Evolutionary conservation across 768 basidiomycete genomes (phyloP), one percentile per base, ranked within the genome.

Genomic region (Mycena metata): DNA sequence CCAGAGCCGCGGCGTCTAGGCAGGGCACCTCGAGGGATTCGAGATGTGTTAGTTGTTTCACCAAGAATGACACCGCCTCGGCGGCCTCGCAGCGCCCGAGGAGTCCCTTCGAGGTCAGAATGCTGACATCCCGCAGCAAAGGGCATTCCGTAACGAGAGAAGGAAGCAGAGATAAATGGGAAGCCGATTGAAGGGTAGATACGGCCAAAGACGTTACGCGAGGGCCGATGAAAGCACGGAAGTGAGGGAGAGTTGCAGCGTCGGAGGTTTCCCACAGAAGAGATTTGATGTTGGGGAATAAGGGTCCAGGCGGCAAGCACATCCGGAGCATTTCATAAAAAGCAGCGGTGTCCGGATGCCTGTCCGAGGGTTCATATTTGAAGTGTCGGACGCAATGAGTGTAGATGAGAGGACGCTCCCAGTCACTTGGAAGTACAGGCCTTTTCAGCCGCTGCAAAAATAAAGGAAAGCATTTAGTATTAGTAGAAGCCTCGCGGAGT

Each of bases 161-260:
- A 1, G 58, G 65, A 46, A 66, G 65, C 33, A 60, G 41, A 21
- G 65, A 52, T 21, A 66, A 60, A 39, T 66, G 65, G 26, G 58
- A 19, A 39, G 33, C 33, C 3, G 65, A 60, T 39, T 59, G 26
- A 23, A 51, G 54, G 42, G 30, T 36, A 15, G 30, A 43, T n/a
- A 60, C 16, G 24, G 17, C 35, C 57, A 66, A 46, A 19, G 42
- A 36, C 2, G 39, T 59, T 11, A 66, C 26, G 23, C 57, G 56
- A 47, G 57, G 64, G 39, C 64, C 64, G 21, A 66, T 41, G 42
- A 66, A 66, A n/a, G 51, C 41, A 8, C 39, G 57, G 36, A 51
- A 41, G 36, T 59, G 39, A 35, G 64, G 57, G 8, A 66, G 49
- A 5, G 42, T 15, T 50, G 45, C 45, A 23, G 36, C 36, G 21